Evolutionary conservation across 768 basidiomycete genomes (phyloP).

Genomic region (Filobasidium floriforme): DNA sequence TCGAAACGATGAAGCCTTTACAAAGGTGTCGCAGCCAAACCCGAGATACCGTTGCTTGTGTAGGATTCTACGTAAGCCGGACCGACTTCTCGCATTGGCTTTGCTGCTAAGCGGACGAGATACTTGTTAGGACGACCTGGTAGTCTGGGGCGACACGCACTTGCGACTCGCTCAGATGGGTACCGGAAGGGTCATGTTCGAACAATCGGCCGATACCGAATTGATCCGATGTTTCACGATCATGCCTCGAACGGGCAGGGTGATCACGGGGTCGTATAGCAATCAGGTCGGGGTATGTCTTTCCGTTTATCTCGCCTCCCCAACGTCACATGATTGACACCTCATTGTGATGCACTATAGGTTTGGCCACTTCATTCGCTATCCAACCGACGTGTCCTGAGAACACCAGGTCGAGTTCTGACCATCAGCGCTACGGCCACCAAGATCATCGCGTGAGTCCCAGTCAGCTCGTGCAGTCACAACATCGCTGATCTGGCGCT

Average conservation of each 20-base stretch:
- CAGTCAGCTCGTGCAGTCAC: neutral
- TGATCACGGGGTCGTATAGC: constrained; percentile 2
- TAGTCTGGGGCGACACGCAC: constrained; percentile 1
- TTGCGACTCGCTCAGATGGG: neutral
- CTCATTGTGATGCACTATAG: too few species aligned
- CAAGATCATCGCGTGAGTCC: constrained; percentile 15
- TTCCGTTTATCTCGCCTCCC: too few species aligned
- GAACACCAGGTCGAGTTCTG: neutral
- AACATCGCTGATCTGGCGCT: neutral
- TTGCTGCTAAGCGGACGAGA: too few species aligned
- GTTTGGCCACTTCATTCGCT: too few species aligned
- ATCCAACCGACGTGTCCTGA: neutral
- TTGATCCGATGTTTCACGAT: neutral
- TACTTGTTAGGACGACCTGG: neutral
- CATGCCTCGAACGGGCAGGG: neutral
- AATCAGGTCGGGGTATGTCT: constrained; percentile 11
- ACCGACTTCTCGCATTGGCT: too few species aligned
- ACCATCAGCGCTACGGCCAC: constrained; percentile 6
- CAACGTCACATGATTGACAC: too few species aligned
- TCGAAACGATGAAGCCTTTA: constrained; percentile 9
- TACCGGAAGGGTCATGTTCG: neutral
- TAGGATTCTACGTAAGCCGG: constrained; percentile 14
- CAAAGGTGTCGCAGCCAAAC: constrained; percentile 6
- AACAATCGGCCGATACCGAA: neutral
- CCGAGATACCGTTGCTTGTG: constrained; percentile 15